phyloP scores from a whole-genome alignment of 257 asterid genomes.

The Scutellaria minor region DNA sequence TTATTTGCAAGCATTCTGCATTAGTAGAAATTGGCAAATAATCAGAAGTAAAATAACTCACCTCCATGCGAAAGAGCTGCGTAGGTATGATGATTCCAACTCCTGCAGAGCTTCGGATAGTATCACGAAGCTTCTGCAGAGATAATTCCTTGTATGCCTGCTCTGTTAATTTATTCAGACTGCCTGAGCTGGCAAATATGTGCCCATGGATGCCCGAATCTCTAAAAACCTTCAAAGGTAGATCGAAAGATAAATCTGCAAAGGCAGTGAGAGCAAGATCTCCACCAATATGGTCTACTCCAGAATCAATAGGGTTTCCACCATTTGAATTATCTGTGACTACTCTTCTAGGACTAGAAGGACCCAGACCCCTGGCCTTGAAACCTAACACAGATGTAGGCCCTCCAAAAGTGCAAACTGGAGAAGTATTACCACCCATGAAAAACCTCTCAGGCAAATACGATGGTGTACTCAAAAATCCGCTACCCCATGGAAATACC shows the following conservation, averaged over 20 bases:
- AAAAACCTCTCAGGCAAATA: constrained; percentile 85
- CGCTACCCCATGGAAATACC: constrained; percentile 84
- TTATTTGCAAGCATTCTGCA: constrained; percentile 5
- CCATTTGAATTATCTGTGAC: constrained; percentile 45
- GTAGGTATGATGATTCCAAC: constrained; percentile 85
- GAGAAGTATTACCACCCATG: constrained; percentile 87
- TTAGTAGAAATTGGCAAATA: background rate
- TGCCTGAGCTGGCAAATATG: constrained; percentile 86
- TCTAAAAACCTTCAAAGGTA: constrained; percentile 77
- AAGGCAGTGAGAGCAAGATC: constrained; percentile 90
- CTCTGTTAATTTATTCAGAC: constrained; percentile 75
- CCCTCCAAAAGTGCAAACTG: constrained; percentile 84
- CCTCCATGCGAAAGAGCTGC: constrained; percentile 94
- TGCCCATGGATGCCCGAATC: constrained; percentile 96
- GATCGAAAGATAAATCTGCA: constrained; percentile 90
- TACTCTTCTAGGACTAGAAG: constrained; percentile 77
- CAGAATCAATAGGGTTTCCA: constrained; percentile 53
- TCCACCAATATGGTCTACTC: constrained; percentile 84
- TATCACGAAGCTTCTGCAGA: constrained; percentile 61
- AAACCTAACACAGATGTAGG: constrained; percentile 89
- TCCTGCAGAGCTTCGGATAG: constrained; percentile 83
- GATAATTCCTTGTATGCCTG: constrained; percentile 61
- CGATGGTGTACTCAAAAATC: constrained; percentile 59
- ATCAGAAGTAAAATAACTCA: constrained; percentile 35
- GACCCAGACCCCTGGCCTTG: constrained; percentile 91